Percentiles rank a stretch among this genome's conserved stretches.
phyloP scores from a whole-genome alignment of 305 asterid species.

The Fraxinus platypoda region DNA sequence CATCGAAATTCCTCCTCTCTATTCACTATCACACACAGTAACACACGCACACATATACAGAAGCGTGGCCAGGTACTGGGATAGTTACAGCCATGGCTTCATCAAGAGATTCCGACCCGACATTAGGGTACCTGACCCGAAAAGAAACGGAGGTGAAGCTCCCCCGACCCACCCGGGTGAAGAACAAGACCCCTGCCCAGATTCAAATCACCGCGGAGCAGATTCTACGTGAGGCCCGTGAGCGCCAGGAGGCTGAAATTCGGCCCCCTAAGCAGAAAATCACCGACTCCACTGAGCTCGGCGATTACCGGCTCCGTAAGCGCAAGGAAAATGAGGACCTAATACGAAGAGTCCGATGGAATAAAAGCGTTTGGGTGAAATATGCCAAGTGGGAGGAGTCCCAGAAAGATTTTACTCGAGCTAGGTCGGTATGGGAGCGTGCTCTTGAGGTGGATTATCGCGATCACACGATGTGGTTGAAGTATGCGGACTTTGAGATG shows the following conservation, averaged over 20 bases:
- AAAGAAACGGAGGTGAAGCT: slow-evolving; percentile 73
- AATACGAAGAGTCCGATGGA: slow-evolving; percentile 71
- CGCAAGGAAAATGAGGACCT: slow-evolving; percentile 70
- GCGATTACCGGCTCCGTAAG: slow-evolving; percentile 64
- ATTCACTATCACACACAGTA: background rate
- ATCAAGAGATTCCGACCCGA: slow-evolving; percentile 48
- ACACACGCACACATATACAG: background rate
- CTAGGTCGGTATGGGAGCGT: slow-evolving; percentile 90
- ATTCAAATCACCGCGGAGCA: slow-evolving; percentile 87
- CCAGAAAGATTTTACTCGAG: slow-evolving; percentile 65
- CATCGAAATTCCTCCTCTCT: background rate
- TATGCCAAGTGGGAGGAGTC: slow-evolving; percentile 93
- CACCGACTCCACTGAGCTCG: slow-evolving; percentile 61
- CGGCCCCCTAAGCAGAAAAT: slow-evolving; percentile 80
- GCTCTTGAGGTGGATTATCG: slow-evolving; percentile 69
- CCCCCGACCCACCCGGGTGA: slow-evolving; percentile 66
- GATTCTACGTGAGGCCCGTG: slow-evolving; percentile 80
- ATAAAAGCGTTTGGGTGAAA: slow-evolving; percentile 80
- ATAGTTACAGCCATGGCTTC: slow-evolving; percentile 30
- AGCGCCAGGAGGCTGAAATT: slow-evolving; percentile 70
- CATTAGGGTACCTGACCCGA: slow-evolving; percentile 53
- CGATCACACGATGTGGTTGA: slow-evolving; percentile 83
- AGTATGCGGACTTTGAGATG: slow-evolving; percentile 81
- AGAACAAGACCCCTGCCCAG: slow-evolving; percentile 72
- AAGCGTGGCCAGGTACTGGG: background rate